These are phyloP conservation scores for Medicago arabica DNA, from an alignment of 306 rosid genomes.

Conservation along the genomic window DNA sequence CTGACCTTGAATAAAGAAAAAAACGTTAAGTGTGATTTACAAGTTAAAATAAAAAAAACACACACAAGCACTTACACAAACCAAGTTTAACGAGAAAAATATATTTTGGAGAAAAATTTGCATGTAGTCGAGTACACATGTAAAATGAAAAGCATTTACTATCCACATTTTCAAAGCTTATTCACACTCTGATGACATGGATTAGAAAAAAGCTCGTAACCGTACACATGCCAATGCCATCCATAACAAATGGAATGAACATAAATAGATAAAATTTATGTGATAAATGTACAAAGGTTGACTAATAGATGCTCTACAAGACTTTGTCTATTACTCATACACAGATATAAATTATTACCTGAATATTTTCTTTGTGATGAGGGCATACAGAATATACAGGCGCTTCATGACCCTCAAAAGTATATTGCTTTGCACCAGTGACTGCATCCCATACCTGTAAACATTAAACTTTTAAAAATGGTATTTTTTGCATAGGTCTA, in stretches of 20 bases:
- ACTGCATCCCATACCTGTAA: slow-evolving; percentile 96
- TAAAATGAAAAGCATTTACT: slow-evolving; percentile 1
- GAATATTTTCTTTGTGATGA: slow-evolving; percentile 96
- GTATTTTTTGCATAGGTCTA: slow-evolving; percentile 32
- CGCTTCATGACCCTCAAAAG: slow-evolving; percentile 95
- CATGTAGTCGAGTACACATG: not conserved
- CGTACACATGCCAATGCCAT: slow-evolving; percentile 7
- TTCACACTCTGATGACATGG: not conserved
- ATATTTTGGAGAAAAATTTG: not conserved
- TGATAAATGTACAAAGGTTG: slow-evolving; percentile 11
- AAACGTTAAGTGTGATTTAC: too few relatives aligned
- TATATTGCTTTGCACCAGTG: slow-evolving; percentile 72
- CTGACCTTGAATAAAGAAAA: not conserved
- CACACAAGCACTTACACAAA: not conserved
- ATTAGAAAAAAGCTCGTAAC: not conserved
- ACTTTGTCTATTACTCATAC: not conserved
- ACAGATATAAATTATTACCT: slow-evolving; percentile 57
- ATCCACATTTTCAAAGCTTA: slow-evolving; percentile 1
- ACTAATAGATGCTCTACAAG: not conserved
- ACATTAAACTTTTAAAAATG: slow-evolving; percentile 42
- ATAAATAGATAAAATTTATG: slow-evolving; percentile 6
- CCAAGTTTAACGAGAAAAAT: not conserved
- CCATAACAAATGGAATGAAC: slow-evolving; percentile 14
- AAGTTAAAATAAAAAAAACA: not conserved
- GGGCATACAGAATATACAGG: slow-evolving; percentile 97